phyloP scores from a whole-genome alignment of 2,329 filamentous ascomycete species.

The Fusarium beomiforme region DNA sequence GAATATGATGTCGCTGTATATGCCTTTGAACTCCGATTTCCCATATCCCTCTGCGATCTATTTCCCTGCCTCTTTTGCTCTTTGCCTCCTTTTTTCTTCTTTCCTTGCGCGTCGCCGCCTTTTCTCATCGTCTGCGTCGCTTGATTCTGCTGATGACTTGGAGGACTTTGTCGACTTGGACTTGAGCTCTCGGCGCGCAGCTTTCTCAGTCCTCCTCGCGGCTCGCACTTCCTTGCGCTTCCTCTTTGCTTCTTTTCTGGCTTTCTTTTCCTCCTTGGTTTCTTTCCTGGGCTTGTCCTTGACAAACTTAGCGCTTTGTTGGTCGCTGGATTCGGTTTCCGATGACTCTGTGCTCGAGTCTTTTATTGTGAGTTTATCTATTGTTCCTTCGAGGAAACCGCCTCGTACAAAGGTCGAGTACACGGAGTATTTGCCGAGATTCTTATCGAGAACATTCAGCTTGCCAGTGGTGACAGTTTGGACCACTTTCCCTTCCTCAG shows the following conservation, averaged over 20 bases:
- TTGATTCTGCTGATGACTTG: slow-evolving; percentile 43
- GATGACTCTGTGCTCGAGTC: slow-evolving; percentile 43
- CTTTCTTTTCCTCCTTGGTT: slow-evolving; percentile 56
- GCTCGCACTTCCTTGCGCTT: slow-evolving; percentile 44
- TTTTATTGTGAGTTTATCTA: slow-evolving; percentile 50
- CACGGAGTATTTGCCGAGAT: slow-evolving; percentile 69
- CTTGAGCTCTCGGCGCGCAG: slow-evolving; percentile 38
- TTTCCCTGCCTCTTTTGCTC: slow-evolving; percentile 39
- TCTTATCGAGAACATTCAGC: slow-evolving; percentile 65
- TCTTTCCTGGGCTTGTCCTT: slow-evolving; percentile 44
- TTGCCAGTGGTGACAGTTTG: slow-evolving; percentile 65
- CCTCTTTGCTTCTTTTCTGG: slow-evolving; percentile 48
- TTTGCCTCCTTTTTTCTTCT: slow-evolving; percentile 52
- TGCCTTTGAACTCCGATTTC: slow-evolving; percentile 16
- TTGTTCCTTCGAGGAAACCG: slow-evolving; percentile 78
- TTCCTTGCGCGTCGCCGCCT: slow-evolving; percentile 55
- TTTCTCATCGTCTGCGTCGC: slow-evolving; percentile 55
- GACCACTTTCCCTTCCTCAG: slow-evolving; percentile 64
- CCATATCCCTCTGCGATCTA: slow-evolving; percentile 24
- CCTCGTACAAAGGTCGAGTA: slow-evolving; percentile 89
- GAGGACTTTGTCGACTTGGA: slow-evolving; percentile 40
- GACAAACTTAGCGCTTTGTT: slow-evolving; percentile 37
- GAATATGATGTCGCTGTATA: slow-evolving; percentile 33
- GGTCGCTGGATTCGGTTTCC: slow-evolving; percentile 46
- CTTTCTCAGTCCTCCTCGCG: slow-evolving; percentile 35